These are phyloP conservation scores for Heteromeles arbutifolia DNA, from an alignment of 306 rosid genomes.

Conservation along the genomic window DNA sequence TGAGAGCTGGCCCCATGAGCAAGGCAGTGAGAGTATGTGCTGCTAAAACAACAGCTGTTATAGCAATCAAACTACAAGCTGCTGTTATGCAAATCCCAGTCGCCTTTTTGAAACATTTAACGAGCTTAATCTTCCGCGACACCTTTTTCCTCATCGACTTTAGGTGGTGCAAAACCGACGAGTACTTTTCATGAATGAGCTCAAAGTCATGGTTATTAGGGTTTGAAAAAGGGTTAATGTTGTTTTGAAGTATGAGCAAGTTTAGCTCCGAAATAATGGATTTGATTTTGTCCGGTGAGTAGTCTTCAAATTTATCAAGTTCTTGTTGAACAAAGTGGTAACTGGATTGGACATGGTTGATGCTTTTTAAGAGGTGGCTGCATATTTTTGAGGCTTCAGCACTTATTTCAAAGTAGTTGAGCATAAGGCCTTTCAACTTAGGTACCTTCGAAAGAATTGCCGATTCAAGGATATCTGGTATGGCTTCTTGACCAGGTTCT, in stretches of 20 bases:
- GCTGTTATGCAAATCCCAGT: constrained; percentile 22
- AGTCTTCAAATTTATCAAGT: constrained; percentile 24
- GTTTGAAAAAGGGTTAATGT: constrained; percentile 33
- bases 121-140: constrained; percentile 28
- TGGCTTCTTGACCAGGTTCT: constrained; percentile 48
- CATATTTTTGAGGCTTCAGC: constrained; percentile 55
- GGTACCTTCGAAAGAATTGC: constrained; percentile 21
- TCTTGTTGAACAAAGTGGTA: constrained; percentile 25
- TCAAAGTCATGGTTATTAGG: constrained; percentile 28
- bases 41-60: constrained; percentile 23
- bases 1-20: constrained; percentile 29
- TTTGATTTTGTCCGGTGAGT: constrained; percentile 10
- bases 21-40: constrained; percentile 27
- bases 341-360: constrained; percentile 28
- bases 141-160: constrained; percentile 42
- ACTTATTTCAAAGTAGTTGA: constrained; percentile 46
- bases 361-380: constrained; percentile 40
- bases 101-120: constrained; percentile 25
- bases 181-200: constrained; percentile 27
- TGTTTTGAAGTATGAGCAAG: constrained; percentile 19
- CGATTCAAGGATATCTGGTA: constrained; percentile 33
- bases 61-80: constrained; percentile 33
- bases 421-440: constrained; percentile 37
- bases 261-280: constrained; percentile 21
- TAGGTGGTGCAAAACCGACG: constrained; percentile 22